Evolutionary conservation across 2,329 filamentous ascomycete genomes (phyloP).

Genomic region (Verticillium isaacii): DNA sequence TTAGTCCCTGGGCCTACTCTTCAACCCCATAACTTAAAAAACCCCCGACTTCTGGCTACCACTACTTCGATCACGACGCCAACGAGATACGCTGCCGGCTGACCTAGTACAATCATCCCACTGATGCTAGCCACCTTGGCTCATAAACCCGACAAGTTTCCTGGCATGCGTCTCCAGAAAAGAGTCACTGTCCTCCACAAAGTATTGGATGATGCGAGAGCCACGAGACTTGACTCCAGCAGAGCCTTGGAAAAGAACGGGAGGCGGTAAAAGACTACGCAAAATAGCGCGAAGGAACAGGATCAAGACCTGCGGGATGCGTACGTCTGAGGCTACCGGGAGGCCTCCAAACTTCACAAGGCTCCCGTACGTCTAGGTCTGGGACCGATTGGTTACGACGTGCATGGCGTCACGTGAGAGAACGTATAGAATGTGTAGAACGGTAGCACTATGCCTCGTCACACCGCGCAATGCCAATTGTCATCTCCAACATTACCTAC

Average conservation of each 20-base stretch:
- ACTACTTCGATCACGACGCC: not conserved
- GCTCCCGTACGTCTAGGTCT: no score
- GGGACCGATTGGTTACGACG: no score
- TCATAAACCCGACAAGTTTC: slow-evolving; percentile 3
- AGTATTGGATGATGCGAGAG: slow-evolving; percentile 9
- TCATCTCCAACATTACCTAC: no score
- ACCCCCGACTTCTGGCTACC: no score
- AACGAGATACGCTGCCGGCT: not conserved
- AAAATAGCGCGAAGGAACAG: slow-evolving; percentile 21
- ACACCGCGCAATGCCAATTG: no score
- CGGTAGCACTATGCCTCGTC: no score
- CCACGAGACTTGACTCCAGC: not conserved
- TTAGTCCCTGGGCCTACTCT: not conserved
- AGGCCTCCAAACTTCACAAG: no score
- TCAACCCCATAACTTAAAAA: not conserved
- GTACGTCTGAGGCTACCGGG: slow-evolving; percentile 12
- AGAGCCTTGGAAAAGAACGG: slow-evolving; percentile 2
- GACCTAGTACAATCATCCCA: not conserved
- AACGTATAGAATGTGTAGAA: no score
- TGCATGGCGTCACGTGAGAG: no score
- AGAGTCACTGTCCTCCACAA: slow-evolving; percentile 14
- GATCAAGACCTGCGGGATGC: slow-evolving; percentile 28
- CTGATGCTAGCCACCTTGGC: not conserved
- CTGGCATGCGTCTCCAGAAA: slow-evolving; percentile 13
- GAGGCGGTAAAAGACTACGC: slow-evolving; percentile 15